Percentiles rank a stretch among this genome's conserved stretches.
Conservation (phyloP, 495 filamentous ascomycete genomes). For the Hyaloscypha bicolor region DNA sequence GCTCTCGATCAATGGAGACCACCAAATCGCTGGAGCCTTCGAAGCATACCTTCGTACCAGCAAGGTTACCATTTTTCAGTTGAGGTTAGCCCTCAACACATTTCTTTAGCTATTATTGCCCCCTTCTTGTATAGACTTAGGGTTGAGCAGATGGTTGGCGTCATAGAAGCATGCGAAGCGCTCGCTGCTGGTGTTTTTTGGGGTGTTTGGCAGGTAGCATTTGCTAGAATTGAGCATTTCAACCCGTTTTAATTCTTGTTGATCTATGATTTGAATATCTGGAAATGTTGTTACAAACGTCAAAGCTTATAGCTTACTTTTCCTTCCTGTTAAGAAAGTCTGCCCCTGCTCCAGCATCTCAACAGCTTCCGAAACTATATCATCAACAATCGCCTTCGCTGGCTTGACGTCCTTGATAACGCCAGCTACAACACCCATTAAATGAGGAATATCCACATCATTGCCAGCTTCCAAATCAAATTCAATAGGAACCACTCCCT, state of each 20-base stretch:
- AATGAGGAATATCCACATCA: slow-evolving; percentile 78
- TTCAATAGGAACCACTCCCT: slow-evolving; percentile 77
- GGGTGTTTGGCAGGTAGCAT: background rate
- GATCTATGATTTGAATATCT: background rate
- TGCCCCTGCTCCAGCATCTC: slow-evolving; percentile 62
- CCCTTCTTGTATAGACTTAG: slow-evolving; percentile 10
- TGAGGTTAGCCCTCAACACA: slow-evolving; percentile 3
- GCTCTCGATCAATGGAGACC: background rate
- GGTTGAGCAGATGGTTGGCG: slow-evolving; percentile 22
- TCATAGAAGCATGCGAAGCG: slow-evolving; percentile 37
- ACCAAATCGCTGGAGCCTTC: background rate
- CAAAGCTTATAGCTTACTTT: slow-evolving; percentile 44
- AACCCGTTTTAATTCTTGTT: background rate
- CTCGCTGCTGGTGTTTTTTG: slow-evolving; percentile 31
- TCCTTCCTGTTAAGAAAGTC: slow-evolving; percentile 46
- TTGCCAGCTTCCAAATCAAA: slow-evolving; percentile 76
- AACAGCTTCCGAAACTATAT: slow-evolving; percentile 84
- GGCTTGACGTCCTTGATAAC: slow-evolving; percentile 74
- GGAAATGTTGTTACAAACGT: background rate
- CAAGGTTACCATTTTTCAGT: slow-evolving; percentile 31
- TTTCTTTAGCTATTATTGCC: background rate
- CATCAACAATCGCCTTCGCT: slow-evolving; percentile 76
- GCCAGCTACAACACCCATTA: slow-evolving; percentile 95
- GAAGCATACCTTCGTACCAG: slow-evolving; percentile 25
- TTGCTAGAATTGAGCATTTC: slow-evolving; percentile 7